Conservation (phyloP, 257 asterid genomes). For the Nyctanthes arbortristis region DNA sequence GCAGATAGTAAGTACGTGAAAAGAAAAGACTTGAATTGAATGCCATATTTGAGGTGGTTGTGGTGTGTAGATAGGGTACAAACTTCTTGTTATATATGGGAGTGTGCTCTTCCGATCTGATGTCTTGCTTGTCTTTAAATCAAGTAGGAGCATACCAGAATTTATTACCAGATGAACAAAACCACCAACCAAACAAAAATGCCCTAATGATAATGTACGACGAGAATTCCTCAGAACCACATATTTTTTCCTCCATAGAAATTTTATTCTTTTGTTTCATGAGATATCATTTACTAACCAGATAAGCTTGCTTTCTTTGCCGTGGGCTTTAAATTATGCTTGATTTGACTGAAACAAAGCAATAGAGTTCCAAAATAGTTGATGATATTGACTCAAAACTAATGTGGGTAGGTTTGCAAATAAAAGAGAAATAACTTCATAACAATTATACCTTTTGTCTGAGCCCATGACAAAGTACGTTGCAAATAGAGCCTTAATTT, state of each 20-base stretch:
- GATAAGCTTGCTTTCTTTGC: neutral
- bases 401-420: conserved; percentile 4
- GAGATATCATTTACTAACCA: neutral
- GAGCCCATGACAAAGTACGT: neutral
- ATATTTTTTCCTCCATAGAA: neutral
- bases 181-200: neutral
- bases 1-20: neutral
- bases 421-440: neutral
- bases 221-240: neutral
- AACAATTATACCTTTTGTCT: neutral
- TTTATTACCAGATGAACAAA: neutral
- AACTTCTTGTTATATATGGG: conserved; percentile 13
- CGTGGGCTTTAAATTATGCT: neutral
- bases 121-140: conserved; percentile 19
- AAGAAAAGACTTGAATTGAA: conserved; percentile 17
- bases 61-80: conserved; percentile 28
- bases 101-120: conserved; percentile 10
- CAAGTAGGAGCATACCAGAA: neutral
- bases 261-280: neutral
- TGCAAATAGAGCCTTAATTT: too few species aligned
- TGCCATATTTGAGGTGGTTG: conserved; percentile 30
- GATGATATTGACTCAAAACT: conserved; percentile 20
- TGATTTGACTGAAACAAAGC: neutral
- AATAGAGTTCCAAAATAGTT: neutral
- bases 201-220: neutral